Evolutionary conservation across 75 land plant genomes (phyloP).

Genomic region (Pseudotsuga menziesii): DNA sequence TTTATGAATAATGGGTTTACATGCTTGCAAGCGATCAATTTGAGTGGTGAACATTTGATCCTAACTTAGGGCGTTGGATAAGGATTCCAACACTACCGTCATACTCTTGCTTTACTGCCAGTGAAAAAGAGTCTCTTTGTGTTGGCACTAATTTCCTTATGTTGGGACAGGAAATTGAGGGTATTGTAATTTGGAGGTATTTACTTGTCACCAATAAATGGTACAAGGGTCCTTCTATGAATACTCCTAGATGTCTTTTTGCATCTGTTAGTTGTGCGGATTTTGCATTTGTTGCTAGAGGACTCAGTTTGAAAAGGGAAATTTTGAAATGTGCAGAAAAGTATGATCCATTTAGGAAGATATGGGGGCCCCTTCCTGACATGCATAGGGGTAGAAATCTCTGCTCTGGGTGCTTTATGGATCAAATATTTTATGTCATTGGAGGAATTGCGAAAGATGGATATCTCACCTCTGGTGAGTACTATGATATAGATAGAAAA

Average conservation of each 20-base stretch:
- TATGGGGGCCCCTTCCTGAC: slow-evolving; percentile 55
- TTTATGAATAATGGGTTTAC: slow-evolving; percentile 54
- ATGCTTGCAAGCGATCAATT: slow-evolving; percentile 40
- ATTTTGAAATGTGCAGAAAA: slow-evolving; percentile 43
- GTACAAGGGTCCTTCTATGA: slow-evolving; percentile 56
- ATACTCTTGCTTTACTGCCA: slow-evolving; percentile 38
- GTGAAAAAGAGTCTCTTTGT: slow-evolving; percentile 64
- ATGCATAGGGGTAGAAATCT: slow-evolving; percentile 41
- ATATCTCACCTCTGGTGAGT: slow-evolving; percentile 47
- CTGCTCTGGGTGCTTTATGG: slow-evolving; percentile 67
- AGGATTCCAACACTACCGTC: slow-evolving; percentile 47
- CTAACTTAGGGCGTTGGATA: slow-evolving; percentile 24
- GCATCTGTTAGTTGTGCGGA: slow-evolving; percentile 55
- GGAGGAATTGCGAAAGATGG: slow-evolving; percentile 41
- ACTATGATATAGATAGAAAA: slow-evolving; percentile 31
- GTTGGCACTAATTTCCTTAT: slow-evolving; percentile 71
- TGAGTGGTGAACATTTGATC: slow-evolving; percentile 51
- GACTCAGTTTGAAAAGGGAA: slow-evolving; percentile 9
- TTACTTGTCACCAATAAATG: slow-evolving; percentile 47
- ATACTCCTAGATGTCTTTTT: slow-evolving; percentile 53
- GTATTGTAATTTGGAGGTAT: slow-evolving; percentile 59
- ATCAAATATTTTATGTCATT: slow-evolving; percentile 65
- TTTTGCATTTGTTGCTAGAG: slow-evolving; percentile 67
- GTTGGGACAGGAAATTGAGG: slow-evolving; percentile 41
- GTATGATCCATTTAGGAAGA: slow-evolving; percentile 33